Conservation (phyloP, 2,329 filamentous ascomycete species). For the Venturia carpophila region DNA sequence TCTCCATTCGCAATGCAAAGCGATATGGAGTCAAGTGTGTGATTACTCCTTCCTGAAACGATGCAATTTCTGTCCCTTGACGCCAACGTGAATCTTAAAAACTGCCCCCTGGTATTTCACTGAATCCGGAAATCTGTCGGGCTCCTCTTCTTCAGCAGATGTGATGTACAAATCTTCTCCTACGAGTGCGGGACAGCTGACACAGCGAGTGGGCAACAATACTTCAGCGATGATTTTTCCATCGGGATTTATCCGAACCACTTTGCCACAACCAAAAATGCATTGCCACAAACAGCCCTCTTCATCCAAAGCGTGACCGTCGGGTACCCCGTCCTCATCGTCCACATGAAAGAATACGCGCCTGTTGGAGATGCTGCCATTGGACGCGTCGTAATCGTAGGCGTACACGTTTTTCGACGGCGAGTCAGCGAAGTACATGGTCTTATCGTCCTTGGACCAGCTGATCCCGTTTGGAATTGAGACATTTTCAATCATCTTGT, state of each 20-base stretch:
- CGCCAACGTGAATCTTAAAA: slow-evolving; percentile 71
- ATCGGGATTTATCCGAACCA: slow-evolving; percentile 63
- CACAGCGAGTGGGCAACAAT: slow-evolving; percentile 65
- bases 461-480: slow-evolving; percentile 79
- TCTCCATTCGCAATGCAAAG: too few relatives aligned
- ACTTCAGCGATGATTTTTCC: slow-evolving; percentile 69
- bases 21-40: background rate
- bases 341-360: slow-evolving; percentile 65
- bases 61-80: slow-evolving; percentile 55
- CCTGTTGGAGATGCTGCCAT: slow-evolving; percentile 58
- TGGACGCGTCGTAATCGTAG: slow-evolving; percentile 62
- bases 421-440: slow-evolving; percentile 78
- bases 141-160: slow-evolving; percentile 48
- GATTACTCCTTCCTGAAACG: slow-evolving; percentile 28
- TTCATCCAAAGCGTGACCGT: slow-evolving; percentile 77
- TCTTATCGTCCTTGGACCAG: slow-evolving; percentile 66
- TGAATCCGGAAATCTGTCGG: slow-evolving; percentile 55
- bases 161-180: slow-evolving; percentile 72
- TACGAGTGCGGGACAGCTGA: slow-evolving; percentile 74
- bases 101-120: slow-evolving; percentile 60
- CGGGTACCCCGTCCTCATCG: slow-evolving; percentile 57
- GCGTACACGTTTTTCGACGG: slow-evolving; percentile 61
- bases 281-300: slow-evolving; percentile 86
- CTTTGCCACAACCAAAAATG: slow-evolving; percentile 68
- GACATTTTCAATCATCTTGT: slow-evolving; percentile 53